phyloP scores from a whole-genome alignment of 306 rosid species.

The Echinosophora koreensis region DNA sequence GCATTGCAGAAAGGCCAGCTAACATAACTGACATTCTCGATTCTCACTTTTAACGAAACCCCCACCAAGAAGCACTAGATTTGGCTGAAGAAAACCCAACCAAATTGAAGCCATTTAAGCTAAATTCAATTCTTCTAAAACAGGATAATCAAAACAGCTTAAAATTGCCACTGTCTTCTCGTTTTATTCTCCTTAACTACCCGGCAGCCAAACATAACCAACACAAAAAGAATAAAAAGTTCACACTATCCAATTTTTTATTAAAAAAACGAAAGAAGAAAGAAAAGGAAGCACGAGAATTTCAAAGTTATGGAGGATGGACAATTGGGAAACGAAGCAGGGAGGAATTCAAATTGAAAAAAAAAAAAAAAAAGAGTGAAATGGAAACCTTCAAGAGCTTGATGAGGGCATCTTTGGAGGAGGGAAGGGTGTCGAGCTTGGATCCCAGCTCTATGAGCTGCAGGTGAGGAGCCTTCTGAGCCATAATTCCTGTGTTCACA shows the following conservation, averaged over 20 bases:
- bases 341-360: slow-evolving; percentile 24
- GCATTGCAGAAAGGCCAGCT: slow-evolving; percentile 1
- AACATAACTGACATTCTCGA: not conserved
- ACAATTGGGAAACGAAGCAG: slow-evolving; percentile 23
- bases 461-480: slow-evolving; percentile 63
- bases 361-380: slow-evolving; percentile 15
- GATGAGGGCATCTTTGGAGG: slow-evolving; percentile 85
- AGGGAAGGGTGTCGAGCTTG: slow-evolving; percentile 75
- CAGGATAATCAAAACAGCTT: not conserved
- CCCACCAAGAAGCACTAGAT: too few relatives aligned
- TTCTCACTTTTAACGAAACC: slow-evolving; percentile 17
- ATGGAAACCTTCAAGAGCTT: slow-evolving; percentile 83
- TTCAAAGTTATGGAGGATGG: too few relatives aligned
- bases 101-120: slow-evolving; percentile 37
- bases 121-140: slow-evolving; percentile 33
- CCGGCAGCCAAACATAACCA: slow-evolving; percentile 38
- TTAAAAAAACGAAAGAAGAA: too few relatives aligned
- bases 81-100: not conserved
- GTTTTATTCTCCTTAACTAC: not conserved
- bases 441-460: slow-evolving; percentile 98
- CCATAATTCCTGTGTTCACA: slow-evolving; percentile 51
- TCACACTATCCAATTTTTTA: too few relatives aligned
- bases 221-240: not conserved
- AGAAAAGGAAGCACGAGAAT: too few relatives aligned
- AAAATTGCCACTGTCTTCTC: not conserved